phyloP scores from a whole-genome alignment of 768 basidiomycete species.

The Podaxis sp. region DNA sequence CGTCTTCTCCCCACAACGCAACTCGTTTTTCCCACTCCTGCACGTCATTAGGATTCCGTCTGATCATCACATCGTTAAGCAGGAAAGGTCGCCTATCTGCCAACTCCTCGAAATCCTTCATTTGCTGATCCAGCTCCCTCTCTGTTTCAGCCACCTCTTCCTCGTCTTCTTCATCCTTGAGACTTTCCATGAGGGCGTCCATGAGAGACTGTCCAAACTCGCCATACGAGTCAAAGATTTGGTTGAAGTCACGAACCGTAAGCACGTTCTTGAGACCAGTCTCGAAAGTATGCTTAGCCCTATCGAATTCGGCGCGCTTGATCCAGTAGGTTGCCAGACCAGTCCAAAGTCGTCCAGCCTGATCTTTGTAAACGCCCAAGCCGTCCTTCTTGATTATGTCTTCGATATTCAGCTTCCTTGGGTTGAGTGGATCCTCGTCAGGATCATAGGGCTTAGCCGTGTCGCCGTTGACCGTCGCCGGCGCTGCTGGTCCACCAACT shows the following conservation, averaged over 20 bases:
- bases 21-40: conserved; percentile 99
- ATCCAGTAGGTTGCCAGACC: conserved; percentile 98
- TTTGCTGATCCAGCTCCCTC: conserved; percentile 78
- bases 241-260: conserved; percentile 95
- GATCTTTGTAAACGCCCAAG: conserved; percentile 88
- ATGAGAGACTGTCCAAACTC: conserved; percentile 92
- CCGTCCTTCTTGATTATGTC: conserved; percentile 84
- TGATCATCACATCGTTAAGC: conserved; percentile 90
- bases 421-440: conserved; percentile 78
- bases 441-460: conserved; percentile 60
- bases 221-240: conserved; percentile 95
- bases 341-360: conserved; percentile 94
- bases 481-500: conserved; percentile 63
- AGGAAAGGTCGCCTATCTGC: conserved; percentile 96
- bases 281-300: conserved; percentile 87
- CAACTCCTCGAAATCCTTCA: conserved; percentile 91
- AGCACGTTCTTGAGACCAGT: conserved; percentile 79
- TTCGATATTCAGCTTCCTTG: conserved; percentile 81
- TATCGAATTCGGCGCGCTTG: conserved; percentile 93
- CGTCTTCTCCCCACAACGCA: conserved; percentile 89
- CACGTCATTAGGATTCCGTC: conserved; percentile 96
- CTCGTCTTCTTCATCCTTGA: conserved; percentile 87
- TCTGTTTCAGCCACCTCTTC: conserved; percentile 78
- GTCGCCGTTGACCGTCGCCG: conserved; percentile 52
- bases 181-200: conserved; percentile 82